Conservation (phyloP, 1,284 basidiomycete genomes). For the Leccinum subrobustum region DNA sequence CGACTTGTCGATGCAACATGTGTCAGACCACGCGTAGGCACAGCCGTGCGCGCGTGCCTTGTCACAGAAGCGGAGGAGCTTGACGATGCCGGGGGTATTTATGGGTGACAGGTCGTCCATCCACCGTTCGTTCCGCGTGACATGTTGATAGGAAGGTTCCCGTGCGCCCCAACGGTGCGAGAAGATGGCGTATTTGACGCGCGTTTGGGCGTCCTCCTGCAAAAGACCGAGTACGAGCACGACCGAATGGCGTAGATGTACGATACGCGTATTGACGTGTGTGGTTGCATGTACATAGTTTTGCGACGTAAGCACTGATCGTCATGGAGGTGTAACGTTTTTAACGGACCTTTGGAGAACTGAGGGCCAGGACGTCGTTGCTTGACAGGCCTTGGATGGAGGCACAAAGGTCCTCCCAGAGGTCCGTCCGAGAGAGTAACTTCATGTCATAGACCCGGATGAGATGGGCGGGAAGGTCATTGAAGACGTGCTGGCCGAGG, state of each 20-base stretch:
- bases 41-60: conserved; percentile 8
- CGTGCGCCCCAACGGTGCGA: conserved; percentile 18
- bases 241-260: not conserved
- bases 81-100: conserved; percentile 1
- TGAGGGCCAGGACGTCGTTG: conserved; percentile 1
- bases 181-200: conserved; percentile 16
- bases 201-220: conserved; percentile 5
- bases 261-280: not conserved
- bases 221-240: not conserved
- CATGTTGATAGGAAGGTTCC: conserved; percentile 13
- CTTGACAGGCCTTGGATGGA: conserved; percentile 5
- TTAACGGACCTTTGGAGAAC: conserved; percentile 9
- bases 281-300: not conserved
- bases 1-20: conserved; percentile 16
- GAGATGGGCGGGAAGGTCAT: conserved; percentile 16
- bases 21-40: conserved; percentile 17
- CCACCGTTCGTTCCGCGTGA: conserved; percentile 2
- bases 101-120: not conserved
- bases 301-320: not conserved
- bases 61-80: conserved; percentile 12
- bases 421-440: conserved; percentile 11
- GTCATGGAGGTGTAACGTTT: not conserved
- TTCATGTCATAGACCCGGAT: conserved; percentile 13
- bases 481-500: conserved; percentile 16
- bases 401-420: conserved; percentile 11